Evolutionary conservation across 768 basidiomycete species (phyloP), one percentile per base, ranked within the genome.

Genomic region (Tricholoma saponaceum): DNA sequence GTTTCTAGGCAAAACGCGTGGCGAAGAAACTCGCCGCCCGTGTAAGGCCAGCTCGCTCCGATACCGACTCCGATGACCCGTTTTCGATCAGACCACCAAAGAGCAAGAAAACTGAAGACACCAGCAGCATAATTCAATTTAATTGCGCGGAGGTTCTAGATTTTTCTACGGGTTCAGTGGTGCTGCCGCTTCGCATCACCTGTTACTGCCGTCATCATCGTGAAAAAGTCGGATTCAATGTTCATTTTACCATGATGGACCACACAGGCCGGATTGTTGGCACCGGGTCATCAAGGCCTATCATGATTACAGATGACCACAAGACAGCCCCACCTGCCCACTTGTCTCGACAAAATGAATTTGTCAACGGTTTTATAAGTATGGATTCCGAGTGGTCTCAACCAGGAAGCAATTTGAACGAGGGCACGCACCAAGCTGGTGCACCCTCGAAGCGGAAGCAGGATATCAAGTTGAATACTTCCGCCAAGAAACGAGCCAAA

Each of bases 221-320:
- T 59, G 97, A 99, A 75, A 98, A 97, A 74, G 78, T 89, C 35
- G 97, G 97, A 2, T 98, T 98, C 72, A 87, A 89, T 68, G 85
- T 98, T 58, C 87, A 90, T 62, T 89, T 98, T 69, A 84, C 86
- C 18, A 82, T 99, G 79, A 82, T 85, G 68, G 92, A 97, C 64
- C 76, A 86, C 64, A 76, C 74, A 23, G 95, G 95, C 2, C 82
- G 89, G 20, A 72, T 92, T 50, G 84, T 98, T 54, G 95, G 92
- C 13, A 79, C 83, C 7, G 94, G 93, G 4, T 81, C 78, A 54
- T 91, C 94, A 1, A 84, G 86, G 28, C 93, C 96, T 3, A 95
- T 99, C 63, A 95, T 98, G 87, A 98, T 98, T 63, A 99, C 96
- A 1, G 97, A 99, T 75, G 97, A 99, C 72, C 97, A 99, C 76